A percentile compares a stretch with the other conserved stretches of the same genome.
Evolutionary conservation across 164 flowering plant genomes (phyloP).

Genomic region (Amborella trichopoda): DNA sequence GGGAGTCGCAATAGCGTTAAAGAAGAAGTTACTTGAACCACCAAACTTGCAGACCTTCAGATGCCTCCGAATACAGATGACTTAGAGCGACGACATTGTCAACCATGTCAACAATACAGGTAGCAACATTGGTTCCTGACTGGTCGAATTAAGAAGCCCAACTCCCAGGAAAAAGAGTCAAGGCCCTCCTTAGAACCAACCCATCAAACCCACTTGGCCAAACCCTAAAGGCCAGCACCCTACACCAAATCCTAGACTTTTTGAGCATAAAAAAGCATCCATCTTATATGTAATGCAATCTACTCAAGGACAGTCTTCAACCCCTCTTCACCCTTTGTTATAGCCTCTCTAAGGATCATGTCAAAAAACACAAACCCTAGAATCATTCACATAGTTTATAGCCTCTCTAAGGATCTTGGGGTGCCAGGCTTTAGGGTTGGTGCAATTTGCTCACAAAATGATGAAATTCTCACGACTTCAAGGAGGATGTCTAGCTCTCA

Average conservation of each 20-base stretch:
- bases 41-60: no score
- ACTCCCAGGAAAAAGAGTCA: no score
- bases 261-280: conserved; percentile 54
- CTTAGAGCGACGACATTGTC: no score
- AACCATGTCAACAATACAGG: no score
- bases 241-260: conserved; percentile 64
- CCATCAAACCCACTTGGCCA: conserved; percentile 92
- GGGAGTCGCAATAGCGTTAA: no score
- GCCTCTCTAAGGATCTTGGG: conserved; percentile 88
- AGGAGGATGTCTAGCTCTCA: conserved; percentile 91
- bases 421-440: conserved; percentile 94
- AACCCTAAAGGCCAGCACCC: conserved; percentile 30
- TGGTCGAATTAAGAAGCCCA: no score
- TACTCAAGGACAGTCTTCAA: conserved; percentile 78
- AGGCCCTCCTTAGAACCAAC: conserved; percentile 74
- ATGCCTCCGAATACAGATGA: no score
- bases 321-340: conserved; percentile 51
- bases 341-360: conserved; percentile 43
- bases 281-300: conserved; percentile 86
- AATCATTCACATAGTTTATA: conserved; percentile 86
- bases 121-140: no score
- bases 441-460: conserved; percentile 78
- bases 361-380: conserved; percentile 28
- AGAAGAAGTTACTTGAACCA: no score
- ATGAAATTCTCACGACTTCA: conserved; percentile 72